These are phyloP conservation scores for Corylus americana DNA, from an alignment of 306 rosid genomes.

Conservation along the genomic window DNA sequence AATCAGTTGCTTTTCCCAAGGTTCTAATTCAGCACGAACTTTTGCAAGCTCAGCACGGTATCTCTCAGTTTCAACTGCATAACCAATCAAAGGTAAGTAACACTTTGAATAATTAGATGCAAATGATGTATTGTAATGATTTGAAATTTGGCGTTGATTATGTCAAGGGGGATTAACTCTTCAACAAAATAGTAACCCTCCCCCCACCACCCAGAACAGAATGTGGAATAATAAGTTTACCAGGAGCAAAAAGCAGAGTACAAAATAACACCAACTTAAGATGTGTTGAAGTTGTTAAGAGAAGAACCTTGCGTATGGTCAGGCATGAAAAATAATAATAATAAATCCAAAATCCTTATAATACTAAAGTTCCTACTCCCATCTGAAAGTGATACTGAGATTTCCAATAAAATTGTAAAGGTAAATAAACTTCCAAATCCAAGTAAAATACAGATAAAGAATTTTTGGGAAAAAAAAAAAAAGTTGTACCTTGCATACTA, in stretches of 20 bases:
- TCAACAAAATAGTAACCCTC: neutral
- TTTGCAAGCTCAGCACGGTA: slow-evolving; percentile 72
- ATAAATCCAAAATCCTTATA: neutral
- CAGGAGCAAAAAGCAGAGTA: neutral
- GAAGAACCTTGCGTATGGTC: neutral
- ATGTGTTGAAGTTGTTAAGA: neutral
- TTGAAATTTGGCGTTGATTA: neutral
- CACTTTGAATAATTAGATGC: neutral
- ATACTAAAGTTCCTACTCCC: neutral
- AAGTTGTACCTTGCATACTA: neutral
- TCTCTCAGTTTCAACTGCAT: slow-evolving; percentile 82
- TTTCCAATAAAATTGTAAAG: neutral
- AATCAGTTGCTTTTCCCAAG: slow-evolving; percentile 91
- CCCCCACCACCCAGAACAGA: neutral
- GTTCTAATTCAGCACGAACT: slow-evolving; percentile 89
- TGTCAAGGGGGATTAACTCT: neutral
- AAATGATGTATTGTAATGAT: neutral
- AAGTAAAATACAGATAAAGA: neutral
- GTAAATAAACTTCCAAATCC: neutral
- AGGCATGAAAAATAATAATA: neutral
- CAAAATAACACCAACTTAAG: neutral
- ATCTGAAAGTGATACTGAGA: neutral
- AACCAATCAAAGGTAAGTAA: slow-evolving; percentile 25
- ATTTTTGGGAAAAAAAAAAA: neutral
- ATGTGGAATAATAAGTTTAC: neutral